Conservation (phyloP, 148 eudicot species). For the Cornus suecica region DNA sequence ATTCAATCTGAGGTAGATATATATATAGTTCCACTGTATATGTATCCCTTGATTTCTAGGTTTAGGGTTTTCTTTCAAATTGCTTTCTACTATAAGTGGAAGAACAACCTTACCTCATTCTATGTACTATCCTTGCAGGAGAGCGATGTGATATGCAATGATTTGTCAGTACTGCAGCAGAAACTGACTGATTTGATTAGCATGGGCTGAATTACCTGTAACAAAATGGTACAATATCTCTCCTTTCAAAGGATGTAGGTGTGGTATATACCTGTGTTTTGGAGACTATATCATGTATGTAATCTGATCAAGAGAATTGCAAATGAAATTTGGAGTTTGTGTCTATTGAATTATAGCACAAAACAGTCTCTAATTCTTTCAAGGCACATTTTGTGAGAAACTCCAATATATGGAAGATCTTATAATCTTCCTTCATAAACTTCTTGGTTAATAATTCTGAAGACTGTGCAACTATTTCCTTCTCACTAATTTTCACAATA, state of each 20-base stretch:
- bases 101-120: neutral
- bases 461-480: no score
- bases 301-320: neutral
- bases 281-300: neutral
- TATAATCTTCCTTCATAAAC: no score
- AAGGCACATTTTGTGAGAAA: neutral
- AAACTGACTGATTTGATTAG: conserved; percentile 15
- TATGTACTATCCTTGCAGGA: conserved; percentile 11
- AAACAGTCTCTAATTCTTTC: neutral
- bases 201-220: neutral
- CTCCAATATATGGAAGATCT: neutral
- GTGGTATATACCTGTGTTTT: neutral
- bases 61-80: conserved; percentile 5
- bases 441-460: no score
- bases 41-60: neutral
- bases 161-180: conserved; percentile 21
- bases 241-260: no score
- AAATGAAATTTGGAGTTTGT: neutral
- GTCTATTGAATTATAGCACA: neutral
- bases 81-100: neutral
- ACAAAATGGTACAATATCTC: neutral
- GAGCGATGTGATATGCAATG: conserved; percentile 2
- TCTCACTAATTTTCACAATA: no score
- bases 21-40: neutral
- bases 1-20: conserved; percentile 48